Evolutionary conservation across 345 rosid genomes (phyloP), one percentile per base, ranked within the genome.

Genomic region (Salix exigua): DNA sequence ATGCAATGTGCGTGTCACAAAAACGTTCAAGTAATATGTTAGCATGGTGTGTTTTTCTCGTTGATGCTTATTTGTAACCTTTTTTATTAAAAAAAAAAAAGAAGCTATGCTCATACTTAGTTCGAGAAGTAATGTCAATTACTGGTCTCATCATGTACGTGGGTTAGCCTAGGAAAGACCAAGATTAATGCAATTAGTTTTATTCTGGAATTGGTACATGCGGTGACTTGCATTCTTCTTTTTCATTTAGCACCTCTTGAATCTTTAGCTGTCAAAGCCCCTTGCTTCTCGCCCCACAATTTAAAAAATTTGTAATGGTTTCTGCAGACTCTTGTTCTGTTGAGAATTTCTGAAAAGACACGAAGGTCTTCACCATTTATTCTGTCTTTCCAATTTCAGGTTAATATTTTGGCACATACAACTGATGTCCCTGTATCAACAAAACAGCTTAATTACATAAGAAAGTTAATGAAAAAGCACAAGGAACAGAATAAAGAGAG

Each of bases 351-450:
- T 55, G 25, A 70, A 72, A 33, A 69, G 44, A 58, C 18, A 5
- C 6, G 72, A 72, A 70, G 60, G 73, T 61, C 42, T 53, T 44
- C 53, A 63, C 65, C 66, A 78, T 78, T 83, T 66, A 75, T 40
- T 58, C 64, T 79, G 31, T 66, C 77, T 82, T 73, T 80, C 72
- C 80, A 51, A 51, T 78, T 73, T 78, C 85, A 96, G 99, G 99
- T 94, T 79, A 93, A 94, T 83, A 86, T 94, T 78, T 86, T 96
- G 93, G 89, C 90, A 68, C 87, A 89, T 87, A 80, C 97, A 51
- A 87, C 95, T 78, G 95, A 91, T 82, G 83, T 82, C 71, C 89
- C 85, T 81, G 91, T 88, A 60, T 90, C 97, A 28, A 85, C 88
- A 70, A 88, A 91, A 79, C 94, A 96, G 79, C 91, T 96, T 68